These are phyloP conservation scores for Echinochloa phyllopogon DNA, from an alignment of 176 grass and related monocot species.

Conservation along the genomic window DNA sequence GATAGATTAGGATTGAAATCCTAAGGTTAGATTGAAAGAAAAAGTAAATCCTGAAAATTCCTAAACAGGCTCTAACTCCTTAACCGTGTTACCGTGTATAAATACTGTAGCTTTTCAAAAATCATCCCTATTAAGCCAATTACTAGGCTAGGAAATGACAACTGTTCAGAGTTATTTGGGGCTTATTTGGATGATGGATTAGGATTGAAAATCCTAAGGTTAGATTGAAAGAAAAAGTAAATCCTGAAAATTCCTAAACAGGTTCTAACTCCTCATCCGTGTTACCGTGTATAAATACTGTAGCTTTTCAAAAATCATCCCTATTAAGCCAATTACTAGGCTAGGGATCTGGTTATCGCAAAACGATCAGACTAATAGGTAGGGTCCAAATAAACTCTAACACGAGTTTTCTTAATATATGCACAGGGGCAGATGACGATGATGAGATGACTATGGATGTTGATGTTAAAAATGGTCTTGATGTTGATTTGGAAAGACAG, in stretches of 20 bases:
- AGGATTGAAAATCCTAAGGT: background rate
- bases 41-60: slow-evolving; percentile 3
- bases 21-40: background rate
- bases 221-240: background rate
- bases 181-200: background rate
- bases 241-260: background rate
- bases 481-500: slow-evolving; percentile 75
- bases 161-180: background rate
- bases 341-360: background rate
- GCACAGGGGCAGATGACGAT: slow-evolving; percentile 57
- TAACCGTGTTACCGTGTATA: background rate
- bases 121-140: background rate
- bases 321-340: slow-evolving; percentile 6
- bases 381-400: slow-evolving; percentile 24
- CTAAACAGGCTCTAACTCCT: background rate
- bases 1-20: background rate
- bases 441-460: slow-evolving; percentile 78
- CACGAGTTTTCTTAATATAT: slow-evolving; percentile 30
- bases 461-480: slow-evolving; percentile 59
- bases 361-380: background rate
- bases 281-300: background rate
- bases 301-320: background rate
- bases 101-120: background rate
- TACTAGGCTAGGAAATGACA: slow-evolving; percentile 3
- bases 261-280: background rate